phyloP scores from a whole-genome alignment of 1,284 basidiomycete species.

The Ustilago vetiveriae region DNA sequence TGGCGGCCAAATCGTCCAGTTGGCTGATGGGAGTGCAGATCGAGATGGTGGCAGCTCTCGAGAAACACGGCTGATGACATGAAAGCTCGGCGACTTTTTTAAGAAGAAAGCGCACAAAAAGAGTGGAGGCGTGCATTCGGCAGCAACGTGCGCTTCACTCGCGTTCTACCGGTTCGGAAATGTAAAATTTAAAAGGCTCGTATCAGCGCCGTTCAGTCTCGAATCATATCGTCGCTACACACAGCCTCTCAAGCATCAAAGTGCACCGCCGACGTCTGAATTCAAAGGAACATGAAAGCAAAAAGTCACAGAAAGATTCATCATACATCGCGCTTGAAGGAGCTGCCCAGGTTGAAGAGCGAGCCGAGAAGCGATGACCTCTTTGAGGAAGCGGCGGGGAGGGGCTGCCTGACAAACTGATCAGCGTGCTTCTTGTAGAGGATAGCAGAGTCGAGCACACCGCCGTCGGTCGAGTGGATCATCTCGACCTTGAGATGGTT shows the following conservation, averaged over 20 bases:
- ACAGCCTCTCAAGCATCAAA: too few species aligned
- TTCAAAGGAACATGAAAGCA: too few species aligned
- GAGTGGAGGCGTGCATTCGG: background rate
- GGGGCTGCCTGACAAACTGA: constrained; percentile 23
- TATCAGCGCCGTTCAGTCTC: too few species aligned
- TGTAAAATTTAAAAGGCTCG: too few species aligned
- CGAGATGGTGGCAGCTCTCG: too few species aligned
- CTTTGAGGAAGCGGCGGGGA: constrained; percentile 2
- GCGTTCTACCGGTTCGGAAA: too few species aligned
- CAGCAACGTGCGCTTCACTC: background rate
- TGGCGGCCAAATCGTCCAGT: too few species aligned
- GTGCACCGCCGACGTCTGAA: too few species aligned
- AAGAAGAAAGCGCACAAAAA: constrained; percentile 1
- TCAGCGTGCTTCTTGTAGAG: constrained; percentile 36
- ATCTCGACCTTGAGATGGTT: constrained; percentile 45
- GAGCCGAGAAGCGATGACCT: constrained; percentile 1
- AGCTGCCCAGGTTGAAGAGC: constrained; percentile 3
- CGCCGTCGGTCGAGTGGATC: constrained; percentile 42
- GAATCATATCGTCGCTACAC: too few species aligned
- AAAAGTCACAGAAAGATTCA: too few species aligned
- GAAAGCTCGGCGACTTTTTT: background rate
- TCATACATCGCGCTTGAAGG: constrained; percentile 13
- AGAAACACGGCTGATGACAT: too few species aligned
- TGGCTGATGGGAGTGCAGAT: too few species aligned
- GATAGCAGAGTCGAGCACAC: constrained; percentile 36